phyloP scores from a whole-genome alignment of 2,329 filamentous ascomycete genomes.

The Epichloe sibirici region DNA sequence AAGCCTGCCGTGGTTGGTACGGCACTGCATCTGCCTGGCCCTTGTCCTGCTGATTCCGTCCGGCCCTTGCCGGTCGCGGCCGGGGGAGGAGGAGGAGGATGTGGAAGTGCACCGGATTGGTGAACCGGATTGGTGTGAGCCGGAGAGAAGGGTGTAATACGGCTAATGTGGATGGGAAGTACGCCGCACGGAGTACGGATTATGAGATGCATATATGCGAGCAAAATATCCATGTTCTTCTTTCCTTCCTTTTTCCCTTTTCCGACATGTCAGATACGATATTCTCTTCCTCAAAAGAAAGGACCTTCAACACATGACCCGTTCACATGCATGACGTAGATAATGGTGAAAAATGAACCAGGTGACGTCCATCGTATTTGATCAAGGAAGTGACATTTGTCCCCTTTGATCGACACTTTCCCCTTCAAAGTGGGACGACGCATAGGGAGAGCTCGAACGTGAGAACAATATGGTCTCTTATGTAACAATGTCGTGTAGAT shows the following conservation, averaged over 20 bases:
- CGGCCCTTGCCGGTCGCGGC: conserved; percentile 19
- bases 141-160: not conserved
- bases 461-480: too few species aligned
- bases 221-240: not conserved
- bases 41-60: conserved; percentile 18
- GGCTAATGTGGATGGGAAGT: not conserved
- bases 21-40: not conserved
- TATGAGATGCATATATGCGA: not conserved
- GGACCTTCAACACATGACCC: too few species aligned
- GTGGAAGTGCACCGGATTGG: conserved; percentile 36
- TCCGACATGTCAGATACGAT: not conserved
- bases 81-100: conserved; percentile 9
- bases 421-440: too few species aligned
- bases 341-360: not conserved
- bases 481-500: too few species aligned
- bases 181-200: too few species aligned
- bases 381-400: too few species aligned
- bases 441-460: too few species aligned
- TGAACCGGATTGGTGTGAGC: conserved; percentile 10
- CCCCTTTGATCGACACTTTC: too few species aligned
- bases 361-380: too few species aligned
- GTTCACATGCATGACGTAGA: not conserved
- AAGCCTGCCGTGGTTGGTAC: not conserved
- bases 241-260: not conserved
- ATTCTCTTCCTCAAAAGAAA: not conserved